Conservation (phyloP, 805 yeast genomes). For the Hanseniaspora vineae region DNA sequence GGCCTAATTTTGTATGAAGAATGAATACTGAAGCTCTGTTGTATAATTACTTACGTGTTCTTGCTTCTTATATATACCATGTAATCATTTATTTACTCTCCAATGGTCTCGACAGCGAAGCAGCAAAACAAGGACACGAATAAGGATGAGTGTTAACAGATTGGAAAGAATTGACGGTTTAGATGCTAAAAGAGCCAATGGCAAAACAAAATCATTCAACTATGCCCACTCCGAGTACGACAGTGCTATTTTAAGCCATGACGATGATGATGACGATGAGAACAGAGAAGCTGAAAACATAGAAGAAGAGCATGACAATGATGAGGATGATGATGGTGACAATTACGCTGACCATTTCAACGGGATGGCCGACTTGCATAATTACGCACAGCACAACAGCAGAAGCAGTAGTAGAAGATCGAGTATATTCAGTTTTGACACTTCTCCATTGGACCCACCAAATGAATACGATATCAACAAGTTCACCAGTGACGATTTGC, state of each 20-base stretch:
- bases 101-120: too few species aligned
- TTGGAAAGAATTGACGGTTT: neutral
- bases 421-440: conserved; percentile 38
- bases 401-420: conserved; percentile 42
- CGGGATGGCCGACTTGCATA: too few species aligned
- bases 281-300: neutral
- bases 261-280: neutral
- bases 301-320: too few species aligned
- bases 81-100: too few species aligned
- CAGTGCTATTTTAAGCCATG: neutral
- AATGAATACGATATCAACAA: conserved; percentile 64
- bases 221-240: neutral
- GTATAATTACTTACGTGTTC: too few species aligned
- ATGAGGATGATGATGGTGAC: too few species aligned
- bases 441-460: conserved; percentile 56
- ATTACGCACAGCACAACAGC: conserved; percentile 5
- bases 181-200: neutral
- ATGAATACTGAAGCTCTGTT: too few species aligned
- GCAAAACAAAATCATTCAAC: neutral
- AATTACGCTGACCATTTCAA: too few species aligned
- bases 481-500: conserved; percentile 73
- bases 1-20: too few species aligned
- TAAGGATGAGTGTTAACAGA: too few species aligned
- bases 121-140: too few species aligned
- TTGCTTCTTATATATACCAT: too few species aligned